Conservation (phyloP, 2,329 filamentous ascomycete species). For the Colletotrichum higginsianum region DNA sequence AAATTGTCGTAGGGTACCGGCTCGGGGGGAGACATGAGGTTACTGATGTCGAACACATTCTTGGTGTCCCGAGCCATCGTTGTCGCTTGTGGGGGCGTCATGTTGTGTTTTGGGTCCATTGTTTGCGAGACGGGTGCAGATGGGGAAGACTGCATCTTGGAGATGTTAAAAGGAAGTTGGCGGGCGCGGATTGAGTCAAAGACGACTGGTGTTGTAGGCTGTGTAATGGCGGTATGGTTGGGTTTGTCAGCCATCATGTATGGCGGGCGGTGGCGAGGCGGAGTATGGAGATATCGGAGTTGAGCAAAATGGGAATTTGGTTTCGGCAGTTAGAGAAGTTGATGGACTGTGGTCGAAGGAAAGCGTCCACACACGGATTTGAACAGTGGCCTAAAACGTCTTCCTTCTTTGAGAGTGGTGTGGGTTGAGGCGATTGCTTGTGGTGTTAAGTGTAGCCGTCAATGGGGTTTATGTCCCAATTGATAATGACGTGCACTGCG, state of each 20-base stretch:
- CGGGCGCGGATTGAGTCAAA: conserved; percentile 48
- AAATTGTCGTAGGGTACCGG: conserved; percentile 69
- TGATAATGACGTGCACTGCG: conserved; percentile 34
- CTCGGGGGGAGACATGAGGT: conserved; percentile 75
- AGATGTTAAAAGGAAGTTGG: conserved; percentile 14
- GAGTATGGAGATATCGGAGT: conserved; percentile 42
- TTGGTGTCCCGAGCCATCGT: conserved; percentile 47
- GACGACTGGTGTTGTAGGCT: conserved; percentile 48
- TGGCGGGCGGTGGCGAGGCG: conserved; percentile 39
- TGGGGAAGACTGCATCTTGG: conserved; percentile 27
- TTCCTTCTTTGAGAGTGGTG: conserved; percentile 11
- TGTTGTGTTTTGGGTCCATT: conserved; percentile 47
- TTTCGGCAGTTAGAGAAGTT: conserved; percentile 33
- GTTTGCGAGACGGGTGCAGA: conserved; percentile 41
- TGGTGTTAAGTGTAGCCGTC: conserved; percentile 21
- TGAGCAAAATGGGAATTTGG: conserved; percentile 13
- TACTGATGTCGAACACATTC: conserved; percentile 65
- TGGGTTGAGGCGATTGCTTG: conserved; percentile 21
- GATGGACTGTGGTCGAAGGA: conserved; percentile 24
- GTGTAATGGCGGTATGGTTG: conserved; percentile 34
- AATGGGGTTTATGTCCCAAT: conserved; percentile 33
- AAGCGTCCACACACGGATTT: neutral
- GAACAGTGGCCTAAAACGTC: conserved; percentile 2
- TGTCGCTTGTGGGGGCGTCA: conserved; percentile 2
- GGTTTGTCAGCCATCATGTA: conserved; percentile 44